Evolutionary conservation across 345 rosid genomes (phyloP).

Genomic region (Stellera chamaejasme): DNA sequence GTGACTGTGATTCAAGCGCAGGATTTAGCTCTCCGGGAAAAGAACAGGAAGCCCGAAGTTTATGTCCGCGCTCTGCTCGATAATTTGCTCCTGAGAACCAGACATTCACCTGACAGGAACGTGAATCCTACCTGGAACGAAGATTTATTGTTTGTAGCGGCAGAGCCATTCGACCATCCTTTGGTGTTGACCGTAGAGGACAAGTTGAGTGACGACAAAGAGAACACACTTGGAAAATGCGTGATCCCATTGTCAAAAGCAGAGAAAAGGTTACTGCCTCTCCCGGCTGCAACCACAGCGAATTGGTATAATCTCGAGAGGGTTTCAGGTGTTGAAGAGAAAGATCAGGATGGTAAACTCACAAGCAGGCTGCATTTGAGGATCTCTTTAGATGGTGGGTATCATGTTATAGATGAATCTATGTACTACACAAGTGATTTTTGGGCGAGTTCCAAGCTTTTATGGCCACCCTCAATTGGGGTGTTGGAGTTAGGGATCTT

Average conservation of each 20-base stretch:
- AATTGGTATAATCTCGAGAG: slow-evolving; percentile 35
- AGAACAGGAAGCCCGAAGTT: slow-evolving; percentile 28
- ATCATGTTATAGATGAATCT: slow-evolving; percentile 46
- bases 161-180: slow-evolving; percentile 34
- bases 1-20: slow-evolving; percentile 39
- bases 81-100: slow-evolving; percentile 13
- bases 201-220: slow-evolving; percentile 20
- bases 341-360: slow-evolving; percentile 13
- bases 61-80: slow-evolving; percentile 34
- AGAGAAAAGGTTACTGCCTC: slow-evolving; percentile 29
- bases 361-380: slow-evolving; percentile 42
- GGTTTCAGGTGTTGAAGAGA: neutral
- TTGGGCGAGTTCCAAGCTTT: slow-evolving; percentile 31
- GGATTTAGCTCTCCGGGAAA: slow-evolving; percentile 29
- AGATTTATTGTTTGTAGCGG: slow-evolving; percentile 14
- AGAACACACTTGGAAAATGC: slow-evolving; percentile 34
- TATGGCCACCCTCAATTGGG: slow-evolving; percentile 34
- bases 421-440: slow-evolving; percentile 46
- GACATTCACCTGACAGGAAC: slow-evolving; percentile 3
- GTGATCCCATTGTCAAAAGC: slow-evolving; percentile 32
- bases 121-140: slow-evolving; percentile 12
- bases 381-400: slow-evolving; percentile 42
- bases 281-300: slow-evolving; percentile 10
- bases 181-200: slow-evolving; percentile 30
- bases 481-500: slow-evolving; percentile 46